Evolutionary conservation across 495 filamentous ascomycete genomes (phyloP), one percentile per base, ranked within the genome.

Genomic region (Alectoria sarmentosa): DNA sequence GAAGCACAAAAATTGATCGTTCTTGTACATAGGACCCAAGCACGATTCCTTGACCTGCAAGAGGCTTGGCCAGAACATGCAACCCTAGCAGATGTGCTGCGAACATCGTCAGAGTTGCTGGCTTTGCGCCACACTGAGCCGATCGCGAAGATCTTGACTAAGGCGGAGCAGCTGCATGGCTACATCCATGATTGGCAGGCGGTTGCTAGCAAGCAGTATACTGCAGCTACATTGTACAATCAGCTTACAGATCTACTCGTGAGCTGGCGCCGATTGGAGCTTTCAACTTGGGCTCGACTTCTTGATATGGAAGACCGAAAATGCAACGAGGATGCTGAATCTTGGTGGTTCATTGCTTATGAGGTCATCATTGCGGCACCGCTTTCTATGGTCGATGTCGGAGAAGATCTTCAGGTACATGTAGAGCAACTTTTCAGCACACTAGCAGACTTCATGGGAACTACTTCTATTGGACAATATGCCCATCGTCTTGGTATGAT

Each of bases 291-390:
- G 95, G 86, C 90, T 26, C 87, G 84, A 44, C 75, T 99, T n/a
- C 83, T 99, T 58, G 90, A 96, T 68, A 81, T 88, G 65, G 94
- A 99, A 73, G 80, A 86, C 19, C 82, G 85, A 67, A 89, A 87
- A 67, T 89, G 84, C 65, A 76, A 85, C 14, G 81, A 88, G 38
- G 86, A 90, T 69, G 91, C 93, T 14, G 85, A 84, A 66, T 86
- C 88, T 15, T 99, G 94, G 93, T 99, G 92, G 90, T 99, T 97
- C 71, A 83, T 97, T 54, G 90, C 92, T 9, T 98, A 96, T 61
- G 90, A 96, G 75, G 88, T 83, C 36, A 83, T 96, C 59, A 80
- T 99, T 68, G 88, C 86, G 6, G 86, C 85, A 41, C 87, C 92
- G 0, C 74, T 90, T 41, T 82, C 83, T 26, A 77, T 86, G 60